Percentiles rank a stretch among this genome's conserved stretches.
phyloP scores from a whole-genome alignment of 1,284 basidiomycete genomes.

The Cryptococcus sp. region DNA sequence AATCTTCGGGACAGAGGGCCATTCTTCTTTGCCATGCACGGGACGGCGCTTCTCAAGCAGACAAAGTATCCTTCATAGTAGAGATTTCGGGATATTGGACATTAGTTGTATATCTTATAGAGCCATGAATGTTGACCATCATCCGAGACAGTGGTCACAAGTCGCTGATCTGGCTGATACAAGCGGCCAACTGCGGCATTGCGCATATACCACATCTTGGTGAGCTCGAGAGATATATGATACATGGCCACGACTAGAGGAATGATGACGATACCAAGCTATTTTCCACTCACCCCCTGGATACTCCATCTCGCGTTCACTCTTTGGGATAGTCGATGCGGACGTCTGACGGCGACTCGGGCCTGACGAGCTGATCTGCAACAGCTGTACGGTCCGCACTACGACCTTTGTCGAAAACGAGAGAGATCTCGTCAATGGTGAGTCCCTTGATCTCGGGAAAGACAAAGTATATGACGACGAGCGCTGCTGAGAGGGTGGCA shows the following conservation, averaged over 20 bases:
- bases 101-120: background rate
- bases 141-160: too few species aligned
- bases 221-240: too few species aligned
- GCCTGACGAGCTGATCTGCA: background rate
- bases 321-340: too few species aligned
- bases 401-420: constrained; percentile 34
- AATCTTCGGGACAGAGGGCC: constrained; percentile 29
- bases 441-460: constrained; percentile 53
- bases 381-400: background rate
- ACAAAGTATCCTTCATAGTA: constrained; percentile 30
- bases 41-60: constrained; percentile 36
- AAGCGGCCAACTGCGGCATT: too few species aligned
- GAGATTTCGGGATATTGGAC: background rate
- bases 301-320: too few species aligned
- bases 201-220: too few species aligned
- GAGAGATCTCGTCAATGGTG: constrained; percentile 52
- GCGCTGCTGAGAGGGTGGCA: constrained; percentile 8
- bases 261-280: too few species aligned
- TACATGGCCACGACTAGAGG: too few species aligned
- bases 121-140: too few species aligned
- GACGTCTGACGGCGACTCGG: too few species aligned
- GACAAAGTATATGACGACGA: constrained; percentile 20
- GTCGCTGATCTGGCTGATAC: too few species aligned
- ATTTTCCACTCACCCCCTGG: too few species aligned
- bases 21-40: constrained; percentile 45